phyloP scores from a whole-genome alignment of 345 rosid genomes.

The Camelina laxa region DNA sequence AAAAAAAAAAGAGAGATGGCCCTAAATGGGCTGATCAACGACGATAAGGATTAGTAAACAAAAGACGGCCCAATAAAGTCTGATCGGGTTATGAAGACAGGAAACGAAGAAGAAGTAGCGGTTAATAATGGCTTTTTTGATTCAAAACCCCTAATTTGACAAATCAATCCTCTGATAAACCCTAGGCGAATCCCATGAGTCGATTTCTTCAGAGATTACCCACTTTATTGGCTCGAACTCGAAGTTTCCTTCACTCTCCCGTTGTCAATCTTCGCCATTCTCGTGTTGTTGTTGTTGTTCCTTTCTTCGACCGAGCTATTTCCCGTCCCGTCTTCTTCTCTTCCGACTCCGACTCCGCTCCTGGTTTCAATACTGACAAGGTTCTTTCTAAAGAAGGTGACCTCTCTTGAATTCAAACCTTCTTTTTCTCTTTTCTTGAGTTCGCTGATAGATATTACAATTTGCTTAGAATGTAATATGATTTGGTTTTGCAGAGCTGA shows the following conservation, averaged over 20 bases:
- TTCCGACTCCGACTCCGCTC: conserved; percentile 37
- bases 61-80: neutral
- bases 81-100: neutral
- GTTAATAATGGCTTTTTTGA: neutral
- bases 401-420: neutral
- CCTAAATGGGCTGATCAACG: too few relatives aligned
- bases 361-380: conserved; percentile 24
- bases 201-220: conserved; percentile 41
- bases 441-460: neutral
- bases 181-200: conserved; percentile 41
- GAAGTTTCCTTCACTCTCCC: conserved; percentile 33
- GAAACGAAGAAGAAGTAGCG: conserved; percentile 22
- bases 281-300: conserved; percentile 15
- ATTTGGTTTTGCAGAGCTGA: conserved; percentile 56
- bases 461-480: neutral
- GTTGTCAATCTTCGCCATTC: neutral
- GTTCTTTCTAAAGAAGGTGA: conserved; percentile 54
- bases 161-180: conserved; percentile 28
- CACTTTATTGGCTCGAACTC: conserved; percentile 35
- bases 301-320: conserved; percentile 6
- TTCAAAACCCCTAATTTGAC: neutral
- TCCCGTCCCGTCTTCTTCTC: conserved; percentile 48
- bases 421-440: neutral
- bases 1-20: too few relatives aligned
- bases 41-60: too few relatives aligned